Percentiles rank a stretch among this genome's conserved stretches.
phyloP scores from a whole-genome alignment of 2,329 filamentous ascomycete genomes.

The Calonectria crousiana region DNA sequence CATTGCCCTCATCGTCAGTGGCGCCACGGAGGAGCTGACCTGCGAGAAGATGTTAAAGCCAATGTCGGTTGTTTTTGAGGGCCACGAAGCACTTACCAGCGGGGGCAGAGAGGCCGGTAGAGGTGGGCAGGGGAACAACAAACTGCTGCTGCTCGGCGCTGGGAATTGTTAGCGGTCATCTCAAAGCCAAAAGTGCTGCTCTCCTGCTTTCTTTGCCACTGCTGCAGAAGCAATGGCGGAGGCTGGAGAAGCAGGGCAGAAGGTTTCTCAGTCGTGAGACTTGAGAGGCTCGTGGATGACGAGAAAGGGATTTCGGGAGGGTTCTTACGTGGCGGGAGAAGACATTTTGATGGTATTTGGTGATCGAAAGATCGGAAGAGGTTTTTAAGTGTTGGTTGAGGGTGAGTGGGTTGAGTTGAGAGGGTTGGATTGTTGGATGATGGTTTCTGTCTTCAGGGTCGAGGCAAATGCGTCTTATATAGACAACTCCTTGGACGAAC shows the following conservation, averaged over 20 bases:
- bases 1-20: slow-evolving; percentile 67
- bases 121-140: slow-evolving; percentile 44
- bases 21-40: slow-evolving; percentile 68
- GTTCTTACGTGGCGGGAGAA: slow-evolving; percentile 8
- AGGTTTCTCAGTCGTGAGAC: background rate
- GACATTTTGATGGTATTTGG: slow-evolving; percentile 10
- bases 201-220: background rate
- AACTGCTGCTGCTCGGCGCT: slow-evolving; percentile 29
- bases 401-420: slow-evolving; percentile 4
- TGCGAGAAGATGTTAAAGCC: slow-evolving; percentile 34
- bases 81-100: slow-evolving; percentile 39
- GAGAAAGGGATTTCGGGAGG: background rate
- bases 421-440: slow-evolving; percentile 1
- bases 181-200: background rate
- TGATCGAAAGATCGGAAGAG: slow-evolving; percentile 1
- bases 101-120: slow-evolving; percentile 51
- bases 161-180: background rate
- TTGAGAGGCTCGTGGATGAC: background rate
- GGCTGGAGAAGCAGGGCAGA: background rate
- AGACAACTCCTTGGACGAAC: background rate
- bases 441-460: background rate
- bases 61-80: slow-evolving; percentile 4
- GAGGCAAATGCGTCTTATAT: slow-evolving; percentile 2
- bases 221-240: background rate
- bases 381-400: background rate